Percentiles rank a stretch among this genome's conserved stretches.
These are phyloP conservation scores for Orobanche coerulescens DNA, from an alignment of 257 asterid species.

Conservation along the genomic window DNA sequence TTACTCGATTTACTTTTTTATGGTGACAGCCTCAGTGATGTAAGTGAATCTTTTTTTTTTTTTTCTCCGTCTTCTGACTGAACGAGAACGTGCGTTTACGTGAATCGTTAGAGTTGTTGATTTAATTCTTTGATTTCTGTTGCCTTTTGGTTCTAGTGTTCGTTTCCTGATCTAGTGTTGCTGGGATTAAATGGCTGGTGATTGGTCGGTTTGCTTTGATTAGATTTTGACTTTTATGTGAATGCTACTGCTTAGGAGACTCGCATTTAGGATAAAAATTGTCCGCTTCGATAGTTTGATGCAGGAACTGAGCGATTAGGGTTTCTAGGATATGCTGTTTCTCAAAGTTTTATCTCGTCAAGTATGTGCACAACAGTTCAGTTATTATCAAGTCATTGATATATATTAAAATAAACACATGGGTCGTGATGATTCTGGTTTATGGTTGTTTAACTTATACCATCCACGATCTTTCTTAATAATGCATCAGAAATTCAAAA, in stretches of 20 bases:
- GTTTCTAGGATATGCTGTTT: constrained; percentile 17
- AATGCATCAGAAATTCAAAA: no score
- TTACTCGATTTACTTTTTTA: constrained; percentile 14
- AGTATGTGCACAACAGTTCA: not conserved
- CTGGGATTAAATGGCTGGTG: constrained; percentile 15
- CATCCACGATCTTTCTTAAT: no score
- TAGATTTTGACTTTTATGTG: constrained; percentile 8
- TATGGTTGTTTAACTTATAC: not conserved
- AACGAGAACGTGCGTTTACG: constrained; percentile 17
- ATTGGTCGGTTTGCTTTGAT: constrained; percentile 3
- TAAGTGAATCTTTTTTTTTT: not conserved
- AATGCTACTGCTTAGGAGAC: constrained; percentile 7
- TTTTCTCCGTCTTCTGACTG: constrained; percentile 11
- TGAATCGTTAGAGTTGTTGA: not conserved
- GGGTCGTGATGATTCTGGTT: not conserved
- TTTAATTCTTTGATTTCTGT: not conserved
- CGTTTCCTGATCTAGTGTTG: constrained; percentile 28
- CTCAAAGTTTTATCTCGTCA: not conserved
- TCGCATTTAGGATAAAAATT: constrained; percentile 7
- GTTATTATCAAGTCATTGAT: not conserved
- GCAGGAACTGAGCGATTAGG: constrained; percentile 21
- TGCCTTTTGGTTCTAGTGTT: constrained; percentile 19
- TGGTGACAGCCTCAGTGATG: constrained; percentile 5
- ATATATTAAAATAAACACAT: not conserved
- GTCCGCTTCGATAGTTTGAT: constrained; percentile 18